Conservation (phyloP, 257 asterid genomes). For the Solanum corneliomulleri region DNA sequence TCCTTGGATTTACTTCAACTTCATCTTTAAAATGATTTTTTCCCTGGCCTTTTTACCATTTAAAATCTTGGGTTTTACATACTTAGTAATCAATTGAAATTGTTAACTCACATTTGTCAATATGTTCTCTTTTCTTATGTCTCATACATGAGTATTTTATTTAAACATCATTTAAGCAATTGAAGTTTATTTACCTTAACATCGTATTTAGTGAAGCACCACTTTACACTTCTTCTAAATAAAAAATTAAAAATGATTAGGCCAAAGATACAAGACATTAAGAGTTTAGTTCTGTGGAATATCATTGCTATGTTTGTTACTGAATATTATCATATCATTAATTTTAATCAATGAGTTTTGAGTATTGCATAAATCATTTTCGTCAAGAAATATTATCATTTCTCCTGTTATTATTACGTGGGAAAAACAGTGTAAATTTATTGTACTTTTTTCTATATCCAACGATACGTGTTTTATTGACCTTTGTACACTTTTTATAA, state of each 20-base stretch:
- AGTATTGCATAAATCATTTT: not conserved
- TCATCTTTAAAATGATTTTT: not conserved
- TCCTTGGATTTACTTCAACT: not conserved
- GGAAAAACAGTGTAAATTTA: not conserved
- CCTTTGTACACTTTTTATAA: not conserved
- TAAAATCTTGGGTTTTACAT: not conserved
- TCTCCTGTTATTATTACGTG: not conserved
- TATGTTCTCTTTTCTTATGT: not conserved
- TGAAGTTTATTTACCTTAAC: not conserved
- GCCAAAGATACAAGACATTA: not conserved
- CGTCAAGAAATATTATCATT: not conserved
- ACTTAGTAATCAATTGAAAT: not conserved
- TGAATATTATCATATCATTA: not conserved
- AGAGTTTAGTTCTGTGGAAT: not conserved
- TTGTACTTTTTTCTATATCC: too few relatives aligned
- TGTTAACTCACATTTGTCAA: not conserved
- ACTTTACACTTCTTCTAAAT: not conserved
- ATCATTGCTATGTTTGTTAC: not conserved
- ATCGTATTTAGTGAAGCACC: not conserved
- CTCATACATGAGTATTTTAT: not conserved
- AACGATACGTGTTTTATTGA: too few relatives aligned
- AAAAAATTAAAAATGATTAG: not conserved
- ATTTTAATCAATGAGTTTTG: not conserved
- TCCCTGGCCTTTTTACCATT: not conserved
- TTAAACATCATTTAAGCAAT: not conserved